These are phyloP conservation scores for Croton setiger DNA, from an alignment of 441 rosid species.

Conservation along the genomic window DNA sequence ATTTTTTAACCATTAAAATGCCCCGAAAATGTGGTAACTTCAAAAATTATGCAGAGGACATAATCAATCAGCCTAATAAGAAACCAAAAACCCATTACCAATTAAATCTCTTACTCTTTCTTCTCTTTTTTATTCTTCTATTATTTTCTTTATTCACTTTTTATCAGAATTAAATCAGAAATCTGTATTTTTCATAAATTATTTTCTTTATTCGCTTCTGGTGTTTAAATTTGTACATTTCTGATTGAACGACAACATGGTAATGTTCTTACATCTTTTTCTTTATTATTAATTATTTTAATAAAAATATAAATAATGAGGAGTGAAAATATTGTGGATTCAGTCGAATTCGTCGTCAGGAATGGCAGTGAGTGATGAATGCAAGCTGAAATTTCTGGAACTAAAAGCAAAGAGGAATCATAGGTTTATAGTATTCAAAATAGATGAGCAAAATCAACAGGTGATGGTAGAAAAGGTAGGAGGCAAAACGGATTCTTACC, in stretches of 20 bases:
- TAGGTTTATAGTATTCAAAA: conserved; percentile 56
- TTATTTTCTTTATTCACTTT: background rate
- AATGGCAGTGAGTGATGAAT: conserved; percentile 58
- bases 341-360: conserved; percentile 69
- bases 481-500: conserved; percentile 41
- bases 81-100: background rate
- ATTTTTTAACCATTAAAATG: background rate
- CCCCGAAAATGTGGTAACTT: conserved; percentile 23
- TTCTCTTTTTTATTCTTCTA: background rate
- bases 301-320: too few species aligned
- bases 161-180: background rate
- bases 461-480: conserved; percentile 54
- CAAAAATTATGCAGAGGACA: conserved; percentile 6
- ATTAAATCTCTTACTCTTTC: conserved; percentile 22
- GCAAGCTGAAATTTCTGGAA: conserved; percentile 64
- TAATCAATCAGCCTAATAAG: conserved; percentile 3
- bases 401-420: conserved; percentile 56
- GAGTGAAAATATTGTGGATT: background rate
- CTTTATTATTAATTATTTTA: too few species aligned
- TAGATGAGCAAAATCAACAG: conserved; percentile 53
- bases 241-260: conserved; percentile 20
- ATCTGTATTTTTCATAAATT: background rate
- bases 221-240: background rate
- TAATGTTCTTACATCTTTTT: conserved; percentile 1
- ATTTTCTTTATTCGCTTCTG: background rate